Evolutionary conservation across 139 green algal genomes (phyloP), one percentile per base, ranked within the genome.

Genomic region (Gonium pectorale): DNA sequence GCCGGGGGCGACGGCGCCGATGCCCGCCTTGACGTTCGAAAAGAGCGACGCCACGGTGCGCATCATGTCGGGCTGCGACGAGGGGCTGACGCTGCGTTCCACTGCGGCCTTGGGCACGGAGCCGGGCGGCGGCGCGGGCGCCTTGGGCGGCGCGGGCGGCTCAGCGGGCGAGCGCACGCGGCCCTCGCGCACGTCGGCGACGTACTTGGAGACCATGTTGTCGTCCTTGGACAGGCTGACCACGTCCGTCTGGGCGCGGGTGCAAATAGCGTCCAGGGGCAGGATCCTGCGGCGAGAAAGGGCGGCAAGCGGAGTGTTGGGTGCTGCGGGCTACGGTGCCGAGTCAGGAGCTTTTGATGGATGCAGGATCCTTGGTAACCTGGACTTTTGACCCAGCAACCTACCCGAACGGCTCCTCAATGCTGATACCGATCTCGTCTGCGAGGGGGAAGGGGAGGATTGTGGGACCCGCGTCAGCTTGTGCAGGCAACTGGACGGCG

Each of bases 401-500:
- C 49, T 33, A 84, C 78, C 78, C 78, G 62, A 84, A 84, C 27
- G 78, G 78, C 78, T 84, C 78, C 78, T 84, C 78, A 22, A 84
- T 84, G 27, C 7, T 56, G 35, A 84, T 54, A 24, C 78, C 78
- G 43, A 84, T 84, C 35, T 84, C 78, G 52, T 84, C 78, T 82
- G 75, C 56, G 9, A 37, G n/a, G n/a, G n/a, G n/a, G n/a, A n/a
- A n/a, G n/a, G n/a, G n/a, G n/a, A n/a, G n/a, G n/a, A n/a, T n/a
- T n/a, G n/a, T n/a, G n/a, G n/a, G n/a, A n/a, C n/a, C n/a, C n/a
- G n/a, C n/a, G n/a, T n/a, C n/a, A n/a, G n/a, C n/a, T n/a, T n/a
- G n/a, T n/a, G n/a, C n/a, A n/a, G n/a, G n/a, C n/a, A n/a, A n/a
- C n/a, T n/a, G n/a, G n/a, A n/a, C n/a, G n/a, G n/a, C n/a, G n/a